Evolutionary conservation across 768 basidiomycete genomes (phyloP).

Genomic region (Xerocomellus intermedius): DNA sequence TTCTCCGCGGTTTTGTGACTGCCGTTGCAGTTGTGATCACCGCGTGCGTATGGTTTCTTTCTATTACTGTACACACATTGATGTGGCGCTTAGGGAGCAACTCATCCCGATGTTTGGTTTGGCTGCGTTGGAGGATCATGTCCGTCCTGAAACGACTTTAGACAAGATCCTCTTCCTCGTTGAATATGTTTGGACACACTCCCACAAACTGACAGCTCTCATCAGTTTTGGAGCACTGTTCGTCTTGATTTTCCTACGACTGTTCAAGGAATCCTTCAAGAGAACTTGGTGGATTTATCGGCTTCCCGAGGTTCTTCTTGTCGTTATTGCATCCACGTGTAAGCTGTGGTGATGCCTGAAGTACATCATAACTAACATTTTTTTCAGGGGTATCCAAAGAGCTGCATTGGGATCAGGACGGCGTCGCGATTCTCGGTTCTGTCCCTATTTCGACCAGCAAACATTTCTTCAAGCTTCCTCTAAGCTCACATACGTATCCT

Average conservation of each 20-base stretch:
- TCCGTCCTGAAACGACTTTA: slow-evolving; percentile 65
- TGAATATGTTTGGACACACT: slow-evolving; percentile 51
- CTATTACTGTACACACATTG: neutral
- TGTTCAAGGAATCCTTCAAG: slow-evolving; percentile 56
- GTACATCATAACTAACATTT: neutral
- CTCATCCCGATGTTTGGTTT: slow-evolving; percentile 91
- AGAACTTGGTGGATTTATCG: slow-evolving; percentile 71
- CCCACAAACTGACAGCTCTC: slow-evolving; percentile 65
- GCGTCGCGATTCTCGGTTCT: slow-evolving; percentile 80
- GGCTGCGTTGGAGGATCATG: slow-evolving; percentile 45
- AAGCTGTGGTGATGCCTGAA: slow-evolving; percentile 24
- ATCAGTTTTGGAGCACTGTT: slow-evolving; percentile 73
- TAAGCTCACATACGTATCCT: slow-evolving; percentile 55
- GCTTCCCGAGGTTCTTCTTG: slow-evolving; percentile 86
- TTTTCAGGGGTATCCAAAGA: slow-evolving; percentile 62
- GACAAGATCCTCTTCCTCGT: slow-evolving; percentile 79
- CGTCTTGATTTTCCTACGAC: slow-evolving; percentile 60
- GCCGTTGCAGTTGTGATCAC: slow-evolving; percentile 85
- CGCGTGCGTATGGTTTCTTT: slow-evolving; percentile 49
- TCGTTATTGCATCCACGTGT: slow-evolving; percentile 84
- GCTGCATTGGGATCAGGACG: slow-evolving; percentile 72
- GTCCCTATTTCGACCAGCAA: slow-evolving; percentile 62
- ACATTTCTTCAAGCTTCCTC: slow-evolving; percentile 72
- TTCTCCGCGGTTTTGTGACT: slow-evolving; percentile 84
- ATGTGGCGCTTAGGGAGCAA: slow-evolving; percentile 55